Evolutionary conservation across 257 asterid species (phyloP).

Genomic region (Ophiorrhiza pumila): DNA sequence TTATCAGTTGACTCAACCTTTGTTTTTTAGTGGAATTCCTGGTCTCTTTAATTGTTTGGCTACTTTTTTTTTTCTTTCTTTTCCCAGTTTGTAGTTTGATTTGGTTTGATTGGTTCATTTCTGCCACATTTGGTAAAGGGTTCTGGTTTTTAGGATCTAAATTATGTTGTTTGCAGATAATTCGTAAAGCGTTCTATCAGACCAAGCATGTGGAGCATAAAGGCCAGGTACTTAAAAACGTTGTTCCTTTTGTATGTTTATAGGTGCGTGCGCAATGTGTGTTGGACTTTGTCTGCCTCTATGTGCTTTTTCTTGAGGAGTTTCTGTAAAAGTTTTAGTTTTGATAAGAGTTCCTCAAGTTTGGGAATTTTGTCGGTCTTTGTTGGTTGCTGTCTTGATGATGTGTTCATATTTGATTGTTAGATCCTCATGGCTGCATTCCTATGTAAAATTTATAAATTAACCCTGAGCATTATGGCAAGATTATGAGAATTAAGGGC

Average conservation of each 20-base stretch:
- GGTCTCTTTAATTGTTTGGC: neutral
- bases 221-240: constrained; percentile 47
- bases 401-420: neutral
- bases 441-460: neutral
- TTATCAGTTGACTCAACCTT: neutral
- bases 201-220: constrained; percentile 79
- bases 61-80: neutral
- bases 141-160: constrained; percentile 5
- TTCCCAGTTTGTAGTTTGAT: neutral
- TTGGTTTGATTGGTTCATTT: neutral
- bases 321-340: neutral
- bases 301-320: neutral
- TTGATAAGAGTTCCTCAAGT: neutral
- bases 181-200: constrained; percentile 61
- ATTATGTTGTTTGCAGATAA: constrained; percentile 41
- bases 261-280: neutral
- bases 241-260: neutral
- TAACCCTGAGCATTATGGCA: neutral
- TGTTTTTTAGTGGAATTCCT: neutral
- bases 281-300: too few relatives aligned
- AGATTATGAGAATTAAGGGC: neutral
- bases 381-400: neutral
- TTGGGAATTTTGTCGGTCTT: neutral
- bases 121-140: constrained; percentile 5
- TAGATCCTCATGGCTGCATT: neutral